phyloP scores from a whole-genome alignment of 495 filamentous ascomycete species.

The Xanthoparmelia taractica region DNA sequence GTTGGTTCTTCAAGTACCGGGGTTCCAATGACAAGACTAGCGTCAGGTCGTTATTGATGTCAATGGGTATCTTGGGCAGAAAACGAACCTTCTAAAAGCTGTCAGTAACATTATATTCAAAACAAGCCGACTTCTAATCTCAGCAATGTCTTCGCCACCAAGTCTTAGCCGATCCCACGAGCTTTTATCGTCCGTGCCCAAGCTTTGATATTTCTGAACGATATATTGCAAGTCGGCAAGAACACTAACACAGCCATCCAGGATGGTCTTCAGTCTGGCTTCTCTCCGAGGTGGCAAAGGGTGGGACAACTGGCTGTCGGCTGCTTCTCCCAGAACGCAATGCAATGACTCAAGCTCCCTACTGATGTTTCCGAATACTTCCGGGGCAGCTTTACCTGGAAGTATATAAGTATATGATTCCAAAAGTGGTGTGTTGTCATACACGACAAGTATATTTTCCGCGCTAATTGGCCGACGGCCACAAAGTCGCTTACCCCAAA shows the following conservation, averaged over 20 bases:
- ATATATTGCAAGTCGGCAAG: constrained; percentile 3
- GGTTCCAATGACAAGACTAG: constrained; percentile 2
- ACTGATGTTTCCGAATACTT: neutral
- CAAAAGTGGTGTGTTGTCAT: neutral
- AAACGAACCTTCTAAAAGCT: constrained; percentile 2
- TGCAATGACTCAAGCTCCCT: neutral
- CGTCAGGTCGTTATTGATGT: neutral
- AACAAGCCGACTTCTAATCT: constrained; percentile 12
- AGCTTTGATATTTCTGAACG: constrained; percentile 1
- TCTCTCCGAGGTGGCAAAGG: constrained; percentile 1
- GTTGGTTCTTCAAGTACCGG: neutral
- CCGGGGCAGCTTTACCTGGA: constrained; percentile 4
- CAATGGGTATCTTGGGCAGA: neutral
- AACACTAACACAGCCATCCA: constrained; percentile 1
- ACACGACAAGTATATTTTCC: constrained; percentile 6
- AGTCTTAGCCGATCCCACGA: constrained; percentile 8
- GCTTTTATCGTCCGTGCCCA: neutral
- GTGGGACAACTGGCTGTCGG: constrained; percentile 2
- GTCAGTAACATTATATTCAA: neutral
- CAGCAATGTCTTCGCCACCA: constrained; percentile 7
- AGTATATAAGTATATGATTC: neutral
- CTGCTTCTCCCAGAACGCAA: constrained; percentile 8
- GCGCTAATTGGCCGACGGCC: constrained; percentile 7
- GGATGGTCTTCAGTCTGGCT: constrained; percentile 3
- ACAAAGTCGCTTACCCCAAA: constrained; percentile 13